Evolutionary conservation across 352 stramenopile species (phyloP).

Genomic region (Phytopythium litorale): DNA sequence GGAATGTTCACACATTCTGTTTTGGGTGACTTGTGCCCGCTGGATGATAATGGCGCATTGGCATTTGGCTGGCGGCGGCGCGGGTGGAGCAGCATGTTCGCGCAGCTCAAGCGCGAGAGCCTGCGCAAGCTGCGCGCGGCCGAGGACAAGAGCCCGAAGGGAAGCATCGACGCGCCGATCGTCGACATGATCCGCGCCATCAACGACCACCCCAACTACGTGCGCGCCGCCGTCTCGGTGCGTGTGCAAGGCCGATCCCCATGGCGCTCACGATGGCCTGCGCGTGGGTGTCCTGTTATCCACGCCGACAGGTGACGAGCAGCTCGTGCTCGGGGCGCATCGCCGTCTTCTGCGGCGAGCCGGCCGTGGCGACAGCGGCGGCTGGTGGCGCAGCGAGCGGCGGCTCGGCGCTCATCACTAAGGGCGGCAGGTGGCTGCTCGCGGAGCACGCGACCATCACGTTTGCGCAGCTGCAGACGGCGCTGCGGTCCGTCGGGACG

Average conservation of each 20-base stretch:
- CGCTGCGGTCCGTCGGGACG: constrained; percentile 37
- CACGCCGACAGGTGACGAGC: constrained; percentile 67
- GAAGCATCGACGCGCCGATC: constrained; percentile 87
- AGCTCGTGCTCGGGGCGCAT: constrained; percentile 91
- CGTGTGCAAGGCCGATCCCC: no score
- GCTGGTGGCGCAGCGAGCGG: constrained; percentile 10
- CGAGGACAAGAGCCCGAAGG: constrained; percentile 90
- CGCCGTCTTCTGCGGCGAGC: constrained; percentile 73
- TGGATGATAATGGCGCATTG: background rate
- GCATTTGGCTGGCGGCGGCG: background rate
- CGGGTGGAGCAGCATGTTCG: constrained; percentile 41
- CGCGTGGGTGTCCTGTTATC: background rate
- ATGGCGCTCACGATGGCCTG: no score
- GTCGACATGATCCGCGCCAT: constrained; percentile 85
- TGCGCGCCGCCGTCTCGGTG: constrained; percentile 18
- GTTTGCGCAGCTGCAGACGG: constrained; percentile 55
- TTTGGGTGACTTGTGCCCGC: background rate
- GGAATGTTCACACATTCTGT: background rate
- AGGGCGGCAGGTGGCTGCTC: constrained; percentile 88
- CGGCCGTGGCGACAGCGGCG: constrained; percentile 9
- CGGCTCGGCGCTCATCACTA: constrained; percentile 67
- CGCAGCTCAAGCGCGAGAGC: constrained; percentile 83
- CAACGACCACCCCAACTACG: constrained; percentile 84
- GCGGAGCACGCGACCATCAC: constrained; percentile 75
- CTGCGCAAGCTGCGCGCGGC: constrained; percentile 77